Percentiles rank a stretch among this genome's conserved stretches.
phyloP scores from a whole-genome alignment of 306 rosid species.

The Pyrus bretschneideri region DNA sequence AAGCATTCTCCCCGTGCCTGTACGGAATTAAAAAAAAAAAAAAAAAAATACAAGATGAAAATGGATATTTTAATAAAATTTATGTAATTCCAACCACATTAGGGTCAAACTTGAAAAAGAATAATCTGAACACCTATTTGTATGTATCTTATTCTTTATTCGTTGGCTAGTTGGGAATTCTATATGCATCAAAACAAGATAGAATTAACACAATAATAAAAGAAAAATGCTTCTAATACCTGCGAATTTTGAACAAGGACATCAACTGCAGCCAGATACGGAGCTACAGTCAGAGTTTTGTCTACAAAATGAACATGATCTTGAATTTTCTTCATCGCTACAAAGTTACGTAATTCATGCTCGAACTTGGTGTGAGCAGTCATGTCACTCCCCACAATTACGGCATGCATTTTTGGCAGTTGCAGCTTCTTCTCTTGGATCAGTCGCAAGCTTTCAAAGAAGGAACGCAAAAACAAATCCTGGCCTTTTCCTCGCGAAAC shows the following conservation, averaged over 20 bases:
- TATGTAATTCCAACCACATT: not conserved
- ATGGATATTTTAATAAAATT: not conserved
- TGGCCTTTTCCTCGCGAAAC: conserved; percentile 96
- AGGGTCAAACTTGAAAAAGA: not conserved
- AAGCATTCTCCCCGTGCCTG: conserved; percentile 80
- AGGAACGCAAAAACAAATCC: conserved; percentile 80
- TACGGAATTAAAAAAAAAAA: not conserved
- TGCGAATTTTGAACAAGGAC: conserved; percentile 97
- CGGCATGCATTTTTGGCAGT: conserved; percentile 82
- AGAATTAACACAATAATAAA: not conserved
- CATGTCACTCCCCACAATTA: conserved; percentile 90
- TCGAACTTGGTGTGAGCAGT: conserved; percentile 74
- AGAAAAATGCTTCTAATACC: conserved; percentile 29
- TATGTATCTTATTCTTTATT: not conserved
- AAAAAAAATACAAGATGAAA: not conserved
- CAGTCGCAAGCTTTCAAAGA: conserved; percentile 56
- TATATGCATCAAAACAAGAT: not conserved
- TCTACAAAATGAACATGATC: conserved; percentile 85
- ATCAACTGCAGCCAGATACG: conserved; percentile 89
- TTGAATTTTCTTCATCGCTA: conserved; percentile 56
- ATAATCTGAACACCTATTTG: not conserved
- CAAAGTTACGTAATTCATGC: conserved; percentile 65
- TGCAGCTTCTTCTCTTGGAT: conserved; percentile 72
- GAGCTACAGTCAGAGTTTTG: conserved; percentile 88
- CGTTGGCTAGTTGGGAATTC: not conserved